Base-by-base conservation (phyloP, 352 stramenopile genomes). In the Phytopythium montanum region DNA sequence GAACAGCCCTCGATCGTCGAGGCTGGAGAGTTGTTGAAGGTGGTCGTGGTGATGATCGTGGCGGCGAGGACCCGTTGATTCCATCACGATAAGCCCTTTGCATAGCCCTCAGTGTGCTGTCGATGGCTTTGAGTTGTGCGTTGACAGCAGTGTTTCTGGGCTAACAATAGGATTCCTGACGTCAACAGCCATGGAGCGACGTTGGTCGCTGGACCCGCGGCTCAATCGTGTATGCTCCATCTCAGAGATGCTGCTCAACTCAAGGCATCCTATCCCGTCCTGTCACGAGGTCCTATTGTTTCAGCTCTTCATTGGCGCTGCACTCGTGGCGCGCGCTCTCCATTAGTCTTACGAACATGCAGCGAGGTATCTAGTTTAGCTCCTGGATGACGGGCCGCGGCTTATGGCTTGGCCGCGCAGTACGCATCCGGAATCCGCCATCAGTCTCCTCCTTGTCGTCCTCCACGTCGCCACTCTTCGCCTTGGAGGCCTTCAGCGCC, bases 381-480 rank as follows among this genome's bases (percentile, higher is more conserved):
- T 92, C 82, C 70, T 92, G 82, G 62, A 92, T 92, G 26, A 89
- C 65, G 16, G 82, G 76, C 9, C 69, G 69, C 13, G 75, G 67
- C 52, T 81, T 81, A 55, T 44, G 65, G 42, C 67, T 74, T 21
- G 71, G 56, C 55, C 70, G 69, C 49, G 72, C 61, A 14, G 87
- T 50, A 7, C 66, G 70, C 54, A 92, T 66, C 18, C 54, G 58
- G 38, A 76, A 75, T 18, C 54, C 62, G 5, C 23, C 16, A 10
- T 29, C 2, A 21, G 36, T 19, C 8, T 25, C 2, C 36, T 55
- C 31, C 18, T 41, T 8, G 14, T 12, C 14, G 14, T 12, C 26
- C 16, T 13, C 42, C 16, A 18, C 4, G 36, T 19, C 34, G 49
- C 41, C 23, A n/a, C 62, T 16, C 19, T 56, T 56, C 26, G 54